phyloP scores from a whole-genome alignment of 352 stramenopile genomes.

The Plasmopara halstedii region DNA sequence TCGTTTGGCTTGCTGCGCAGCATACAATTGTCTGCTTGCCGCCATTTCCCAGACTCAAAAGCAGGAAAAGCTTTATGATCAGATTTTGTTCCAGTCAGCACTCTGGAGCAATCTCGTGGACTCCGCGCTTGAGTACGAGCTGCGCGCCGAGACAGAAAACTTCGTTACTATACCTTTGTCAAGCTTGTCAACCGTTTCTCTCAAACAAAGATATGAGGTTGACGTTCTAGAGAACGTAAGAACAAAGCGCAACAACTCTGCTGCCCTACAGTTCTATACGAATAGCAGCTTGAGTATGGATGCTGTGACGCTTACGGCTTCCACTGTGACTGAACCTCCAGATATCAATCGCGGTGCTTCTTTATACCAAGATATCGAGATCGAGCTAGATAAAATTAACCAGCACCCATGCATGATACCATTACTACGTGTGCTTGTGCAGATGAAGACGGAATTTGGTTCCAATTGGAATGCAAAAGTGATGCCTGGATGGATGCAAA shows the following conservation, averaged over 20 bases:
- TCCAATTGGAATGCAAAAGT: conserved; percentile 31
- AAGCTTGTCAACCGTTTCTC: conserved; percentile 24
- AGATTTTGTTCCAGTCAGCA: conserved; percentile 71
- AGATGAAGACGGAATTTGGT: conserved; percentile 72
- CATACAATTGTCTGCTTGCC: conserved; percentile 68
- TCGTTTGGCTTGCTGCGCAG: conserved; percentile 47
- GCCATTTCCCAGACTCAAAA: conserved; percentile 78
- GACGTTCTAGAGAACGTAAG: conserved; percentile 4
- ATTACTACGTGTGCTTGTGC: conserved; percentile 55
- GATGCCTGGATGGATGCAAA: conserved; percentile 81
- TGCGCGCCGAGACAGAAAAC: conserved; percentile 42
- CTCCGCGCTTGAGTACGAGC: conserved; percentile 24
- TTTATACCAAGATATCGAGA: conserved; percentile 32
- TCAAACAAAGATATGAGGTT: conserved; percentile 19
- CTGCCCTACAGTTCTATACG: conserved; percentile 60
- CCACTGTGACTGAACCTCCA: conserved; percentile 9
- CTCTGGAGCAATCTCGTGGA: conserved; percentile 71
- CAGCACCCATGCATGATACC: conserved; percentile 70
- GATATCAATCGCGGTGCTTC: conserved; percentile 14
- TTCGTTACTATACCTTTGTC: conserved; percentile 54
- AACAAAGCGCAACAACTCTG: conserved; percentile 15
- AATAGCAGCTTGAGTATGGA: conserved; percentile 62
- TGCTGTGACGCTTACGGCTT: conserved; percentile 16
- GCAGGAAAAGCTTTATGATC: conserved; percentile 82
- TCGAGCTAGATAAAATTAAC: conserved; percentile 75